phyloP scores from a whole-genome alignment of 441 rosid genomes.

The Brassica balearica region DNA sequence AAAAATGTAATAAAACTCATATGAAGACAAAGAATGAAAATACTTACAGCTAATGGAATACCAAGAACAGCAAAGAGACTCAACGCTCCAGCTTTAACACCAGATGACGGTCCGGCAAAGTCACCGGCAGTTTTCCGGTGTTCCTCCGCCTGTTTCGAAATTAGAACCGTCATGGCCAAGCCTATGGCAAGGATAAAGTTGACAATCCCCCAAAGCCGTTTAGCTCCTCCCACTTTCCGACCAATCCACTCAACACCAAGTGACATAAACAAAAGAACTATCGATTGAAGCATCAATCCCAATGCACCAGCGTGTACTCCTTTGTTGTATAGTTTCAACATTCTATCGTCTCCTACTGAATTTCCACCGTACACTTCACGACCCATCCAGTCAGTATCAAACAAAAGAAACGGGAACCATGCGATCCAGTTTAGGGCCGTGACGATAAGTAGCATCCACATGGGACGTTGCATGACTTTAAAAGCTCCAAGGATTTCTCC shows the following conservation, averaged over 20 bases:
- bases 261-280: conserved; percentile 58
- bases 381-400: conserved; percentile 98
- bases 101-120: conserved; percentile 45
- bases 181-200: conserved; percentile 64
- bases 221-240: conserved; percentile 58
- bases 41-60: conserved; percentile 73
- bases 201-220: conserved; percentile 73
- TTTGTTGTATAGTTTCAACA: conserved; percentile 47
- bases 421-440: conserved; percentile 88
- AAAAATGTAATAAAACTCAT: neutral
- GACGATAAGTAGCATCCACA: conserved; percentile 73
- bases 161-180: conserved; percentile 52
- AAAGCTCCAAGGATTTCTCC: conserved; percentile 57
- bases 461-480: conserved; percentile 57
- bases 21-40: neutral
- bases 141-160: conserved; percentile 63
- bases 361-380: conserved; percentile 81
- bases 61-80: conserved; percentile 69
- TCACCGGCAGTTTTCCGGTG: conserved; percentile 31
- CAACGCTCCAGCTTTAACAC: conserved; percentile 57
- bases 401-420: conserved; percentile 87
- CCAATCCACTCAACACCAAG: conserved; percentile 54
- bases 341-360: conserved; percentile 35
- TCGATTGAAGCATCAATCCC: conserved; percentile 75
- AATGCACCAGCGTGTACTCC: conserved; percentile 78